These are phyloP conservation scores for Fusarium compactum DNA, from an alignment of 2,329 filamentous ascomycete genomes.

Conservation along the genomic window DNA sequence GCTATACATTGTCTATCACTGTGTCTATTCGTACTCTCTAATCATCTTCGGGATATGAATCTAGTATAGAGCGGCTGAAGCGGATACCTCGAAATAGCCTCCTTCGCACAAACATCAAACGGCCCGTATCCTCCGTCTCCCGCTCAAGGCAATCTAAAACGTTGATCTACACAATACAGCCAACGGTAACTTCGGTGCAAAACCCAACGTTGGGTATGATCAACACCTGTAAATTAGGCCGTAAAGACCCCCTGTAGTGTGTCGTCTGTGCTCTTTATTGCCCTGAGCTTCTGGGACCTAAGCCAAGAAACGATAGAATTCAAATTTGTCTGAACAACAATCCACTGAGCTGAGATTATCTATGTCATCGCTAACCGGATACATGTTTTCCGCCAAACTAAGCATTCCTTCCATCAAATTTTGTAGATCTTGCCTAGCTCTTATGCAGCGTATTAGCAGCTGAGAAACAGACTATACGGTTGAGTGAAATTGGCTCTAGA, in stretches of 20 bases:
- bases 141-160: neutral
- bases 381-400: neutral
- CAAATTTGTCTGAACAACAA: neutral
- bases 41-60: neutral
- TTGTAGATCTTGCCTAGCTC: neutral
- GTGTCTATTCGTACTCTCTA: too few relatives aligned
- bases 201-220: neutral
- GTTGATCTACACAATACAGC: neutral
- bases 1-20: neutral
- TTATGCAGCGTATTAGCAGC: neutral
- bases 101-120: neutral
- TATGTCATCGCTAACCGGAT: neutral
- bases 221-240: neutral
- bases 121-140: neutral
- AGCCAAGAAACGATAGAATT: neutral
- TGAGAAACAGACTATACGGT: neutral
- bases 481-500: neutral
- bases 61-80: neutral
- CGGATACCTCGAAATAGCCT: neutral
- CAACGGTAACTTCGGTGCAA: neutral
- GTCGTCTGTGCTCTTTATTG: neutral
- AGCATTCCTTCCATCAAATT: neutral
- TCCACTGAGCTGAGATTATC: neutral
- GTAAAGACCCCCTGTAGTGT: neutral
- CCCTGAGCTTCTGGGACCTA: neutral